Evolutionary conservation across 257 asterid species (phyloP).

Genomic region (Hygrophila difformis): DNA sequence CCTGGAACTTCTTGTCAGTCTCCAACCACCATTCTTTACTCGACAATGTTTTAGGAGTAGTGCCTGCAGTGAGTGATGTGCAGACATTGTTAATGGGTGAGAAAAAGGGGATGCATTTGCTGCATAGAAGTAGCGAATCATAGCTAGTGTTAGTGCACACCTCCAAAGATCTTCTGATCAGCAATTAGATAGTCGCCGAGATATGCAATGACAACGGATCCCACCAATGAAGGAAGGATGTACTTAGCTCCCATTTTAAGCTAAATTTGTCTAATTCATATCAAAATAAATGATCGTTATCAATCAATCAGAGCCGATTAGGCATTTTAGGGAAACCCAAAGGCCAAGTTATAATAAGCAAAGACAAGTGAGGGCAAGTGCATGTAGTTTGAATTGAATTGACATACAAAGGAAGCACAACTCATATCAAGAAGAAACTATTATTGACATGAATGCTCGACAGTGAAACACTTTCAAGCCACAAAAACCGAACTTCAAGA

Average conservation of each 20-base stretch:
- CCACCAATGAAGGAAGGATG: slow-evolving; percentile 16
- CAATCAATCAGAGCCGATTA: too few relatives aligned
- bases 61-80: slow-evolving; percentile 39
- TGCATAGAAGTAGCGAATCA: neutral
- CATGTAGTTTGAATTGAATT: too few relatives aligned
- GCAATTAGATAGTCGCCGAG: slow-evolving; percentile 20
- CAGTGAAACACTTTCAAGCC: too few relatives aligned
- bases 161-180: slow-evolving; percentile 35
- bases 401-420: too few relatives aligned
- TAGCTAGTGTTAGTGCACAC: slow-evolving; percentile 10
- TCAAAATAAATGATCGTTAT: too few relatives aligned
- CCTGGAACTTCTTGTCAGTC: slow-evolving; percentile 90
- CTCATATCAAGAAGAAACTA: too few relatives aligned
- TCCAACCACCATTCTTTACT: slow-evolving; percentile 61
- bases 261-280: neutral
- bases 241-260: slow-evolving; percentile 24
- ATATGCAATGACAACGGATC: slow-evolving; percentile 25
- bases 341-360: too few relatives aligned
- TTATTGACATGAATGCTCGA: too few relatives aligned
- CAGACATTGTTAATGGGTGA: neutral
- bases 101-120: neutral
- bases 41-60: slow-evolving; percentile 56
- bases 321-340: too few relatives aligned
- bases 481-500: too few relatives aligned
- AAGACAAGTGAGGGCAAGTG: too few relatives aligned